phyloP scores from a whole-genome alignment of 371 early-diverging fungal species.

The Apophysomyces trapeziformis region DNA sequence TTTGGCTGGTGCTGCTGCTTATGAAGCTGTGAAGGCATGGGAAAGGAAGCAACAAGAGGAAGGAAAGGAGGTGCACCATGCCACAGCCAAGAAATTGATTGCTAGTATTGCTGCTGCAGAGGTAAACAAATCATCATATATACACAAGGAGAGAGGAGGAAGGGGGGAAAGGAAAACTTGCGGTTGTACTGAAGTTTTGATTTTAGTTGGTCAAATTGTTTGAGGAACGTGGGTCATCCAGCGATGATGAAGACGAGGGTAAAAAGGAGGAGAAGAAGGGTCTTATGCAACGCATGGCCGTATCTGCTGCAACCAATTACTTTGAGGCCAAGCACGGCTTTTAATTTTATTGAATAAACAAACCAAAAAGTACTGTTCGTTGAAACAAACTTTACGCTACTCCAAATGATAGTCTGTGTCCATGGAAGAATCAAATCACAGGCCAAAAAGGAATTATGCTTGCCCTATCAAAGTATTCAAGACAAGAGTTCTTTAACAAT shows the following conservation, averaged over 20 bases:
- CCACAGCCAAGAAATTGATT: slow-evolving; percentile 49
- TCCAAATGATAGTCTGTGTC: too few species aligned
- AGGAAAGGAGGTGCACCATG: slow-evolving; percentile 35
- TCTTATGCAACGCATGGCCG: slow-evolving; percentile 23
- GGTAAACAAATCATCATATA: slow-evolving; percentile 23
- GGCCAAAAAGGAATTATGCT: too few species aligned
- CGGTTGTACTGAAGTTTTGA: background rate
- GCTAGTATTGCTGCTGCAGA: slow-evolving; percentile 50
- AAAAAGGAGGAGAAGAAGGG: slow-evolving; percentile 19
- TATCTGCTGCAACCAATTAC: slow-evolving; percentile 22
- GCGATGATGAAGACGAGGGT: slow-evolving; percentile 23
- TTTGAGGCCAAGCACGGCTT: slow-evolving; percentile 15
- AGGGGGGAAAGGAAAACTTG: background rate
- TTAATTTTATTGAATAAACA: background rate
- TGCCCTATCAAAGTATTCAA: too few species aligned
- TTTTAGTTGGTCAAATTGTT: slow-evolving; percentile 39
- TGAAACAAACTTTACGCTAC: too few species aligned
- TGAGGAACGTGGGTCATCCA: slow-evolving; percentile 30
- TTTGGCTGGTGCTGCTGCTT: slow-evolving; percentile 59
- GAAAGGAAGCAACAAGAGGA: slow-evolving; percentile 41
- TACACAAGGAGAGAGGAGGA: too few species aligned
- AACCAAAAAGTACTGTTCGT: background rate
- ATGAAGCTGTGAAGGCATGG: slow-evolving; percentile 51
- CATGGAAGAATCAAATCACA: too few species aligned
- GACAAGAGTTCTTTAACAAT: too few species aligned